These are phyloP conservation scores for Brassica incana DNA, from an alignment of 345 rosid species.

Conservation along the genomic window DNA sequence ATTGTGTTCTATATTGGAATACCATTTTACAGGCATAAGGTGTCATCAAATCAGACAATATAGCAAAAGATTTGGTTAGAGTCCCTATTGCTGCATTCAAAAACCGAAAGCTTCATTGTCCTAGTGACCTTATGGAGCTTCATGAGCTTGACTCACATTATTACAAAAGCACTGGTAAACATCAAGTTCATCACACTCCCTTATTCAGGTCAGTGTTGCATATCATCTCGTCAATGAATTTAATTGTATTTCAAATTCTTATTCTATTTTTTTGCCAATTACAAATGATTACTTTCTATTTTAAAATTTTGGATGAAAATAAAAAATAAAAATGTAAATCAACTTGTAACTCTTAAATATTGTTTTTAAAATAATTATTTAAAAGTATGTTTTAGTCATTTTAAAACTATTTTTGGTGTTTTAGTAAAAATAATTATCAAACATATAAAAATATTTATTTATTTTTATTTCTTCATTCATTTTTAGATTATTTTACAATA, in stretches of 20 bases:
- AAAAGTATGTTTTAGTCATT: no score
- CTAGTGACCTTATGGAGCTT: conserved; percentile 50
- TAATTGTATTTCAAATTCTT: neutral
- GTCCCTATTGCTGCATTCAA: conserved; percentile 58
- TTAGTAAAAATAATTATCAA: no score
- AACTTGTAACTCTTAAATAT: no score
- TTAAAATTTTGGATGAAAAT: no score
- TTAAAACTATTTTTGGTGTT: no score
- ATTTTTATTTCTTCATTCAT: no score
- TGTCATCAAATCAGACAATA: conserved; percentile 53
- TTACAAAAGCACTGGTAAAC: conserved; percentile 56
- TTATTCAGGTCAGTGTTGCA: conserved; percentile 53
- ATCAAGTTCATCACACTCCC: conserved; percentile 65
- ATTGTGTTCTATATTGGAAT: conserved; percentile 76
- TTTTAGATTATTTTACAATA: no score
- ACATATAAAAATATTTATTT: no score
- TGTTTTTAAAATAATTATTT: no score
- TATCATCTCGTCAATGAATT: neutral
- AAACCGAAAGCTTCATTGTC: conserved; percentile 59
- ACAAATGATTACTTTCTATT: no score
- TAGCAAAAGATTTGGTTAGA: conserved; percentile 55
- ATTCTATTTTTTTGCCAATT: no score
- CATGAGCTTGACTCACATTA: conserved; percentile 60
- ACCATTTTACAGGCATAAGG: conserved; percentile 75
- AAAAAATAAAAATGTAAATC: no score